phyloP scores from a whole-genome alignment of 768 basidiomycete genomes.

The Lentinula lateritia region DNA sequence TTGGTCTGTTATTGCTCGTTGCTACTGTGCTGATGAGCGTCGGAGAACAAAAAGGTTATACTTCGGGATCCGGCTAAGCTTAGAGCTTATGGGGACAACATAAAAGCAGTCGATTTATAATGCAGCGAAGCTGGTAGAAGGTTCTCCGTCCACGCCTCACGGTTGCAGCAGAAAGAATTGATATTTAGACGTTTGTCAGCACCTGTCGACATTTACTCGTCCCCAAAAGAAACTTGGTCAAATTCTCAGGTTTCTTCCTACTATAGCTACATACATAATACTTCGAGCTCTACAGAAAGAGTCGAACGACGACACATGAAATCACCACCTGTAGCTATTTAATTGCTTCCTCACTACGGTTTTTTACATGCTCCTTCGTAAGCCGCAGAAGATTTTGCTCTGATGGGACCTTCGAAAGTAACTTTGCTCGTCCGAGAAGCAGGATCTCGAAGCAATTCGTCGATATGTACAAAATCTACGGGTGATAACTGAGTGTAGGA shows the following conservation, averaged over 20 bases:
- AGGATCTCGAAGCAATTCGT: background rate
- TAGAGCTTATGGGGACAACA: background rate
- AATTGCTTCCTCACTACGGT: background rate
- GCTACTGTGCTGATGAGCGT: background rate
- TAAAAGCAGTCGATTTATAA: background rate
- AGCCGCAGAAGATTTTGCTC: background rate
- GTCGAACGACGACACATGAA: too few relatives aligned
- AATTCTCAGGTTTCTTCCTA: too few relatives aligned
- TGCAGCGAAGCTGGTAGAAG: background rate
- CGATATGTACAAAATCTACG: background rate
- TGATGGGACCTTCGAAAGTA: background rate
- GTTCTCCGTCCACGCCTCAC: background rate
- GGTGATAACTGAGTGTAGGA: background rate
- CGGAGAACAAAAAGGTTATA: background rate
- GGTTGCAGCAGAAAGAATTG: background rate
- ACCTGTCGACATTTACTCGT: background rate
- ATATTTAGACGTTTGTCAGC: background rate
- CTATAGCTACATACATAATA: too few relatives aligned
- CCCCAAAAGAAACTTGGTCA: background rate
- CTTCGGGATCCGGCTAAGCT: background rate
- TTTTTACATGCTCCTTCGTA: background rate
- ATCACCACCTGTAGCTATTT: too few relatives aligned
- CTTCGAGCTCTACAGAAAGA: too few relatives aligned
- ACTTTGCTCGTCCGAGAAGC: background rate
- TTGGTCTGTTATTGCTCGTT: background rate